A percentile compares a stretch with the other conserved stretches of the same genome.
Conservation (phyloP, 139 green algal species). For the Diplosphaera chodatii region DNA sequence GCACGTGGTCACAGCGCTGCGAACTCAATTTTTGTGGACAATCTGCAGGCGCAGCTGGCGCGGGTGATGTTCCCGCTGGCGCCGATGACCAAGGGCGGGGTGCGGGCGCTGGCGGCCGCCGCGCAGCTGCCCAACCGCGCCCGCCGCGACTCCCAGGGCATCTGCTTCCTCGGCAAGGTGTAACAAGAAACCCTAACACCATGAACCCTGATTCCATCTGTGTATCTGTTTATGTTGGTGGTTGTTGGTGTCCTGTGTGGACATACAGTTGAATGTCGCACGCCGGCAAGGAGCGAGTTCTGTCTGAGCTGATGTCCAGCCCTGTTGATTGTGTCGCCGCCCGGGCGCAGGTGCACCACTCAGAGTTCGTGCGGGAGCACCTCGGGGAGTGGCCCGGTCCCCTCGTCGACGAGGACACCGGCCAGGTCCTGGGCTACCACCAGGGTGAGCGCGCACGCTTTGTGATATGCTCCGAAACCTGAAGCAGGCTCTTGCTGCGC, state of each 20-base stretch:
- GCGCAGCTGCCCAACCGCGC: conserved; percentile 71
- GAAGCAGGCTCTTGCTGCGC: too few relatives aligned
- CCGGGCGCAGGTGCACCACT: neutral
- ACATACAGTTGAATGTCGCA: too few relatives aligned
- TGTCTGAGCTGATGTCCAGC: too few relatives aligned
- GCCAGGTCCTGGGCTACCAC: conserved; percentile 59
- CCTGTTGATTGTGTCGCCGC: too few relatives aligned
- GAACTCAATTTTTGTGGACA: too few relatives aligned
- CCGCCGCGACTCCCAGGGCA: conserved; percentile 94
- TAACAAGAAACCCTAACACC: too few relatives aligned
- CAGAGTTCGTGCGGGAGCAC: conserved; percentile 89
- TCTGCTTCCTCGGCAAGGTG: conserved; percentile 94
- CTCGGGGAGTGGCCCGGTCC: conserved; percentile 81
- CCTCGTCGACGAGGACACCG: conserved; percentile 81
- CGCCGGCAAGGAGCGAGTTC: neutral
- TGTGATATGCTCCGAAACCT: too few relatives aligned
- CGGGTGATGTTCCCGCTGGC: conserved; percentile 89
- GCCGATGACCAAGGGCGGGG: conserved; percentile 73
- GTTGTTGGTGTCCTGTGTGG: too few relatives aligned
- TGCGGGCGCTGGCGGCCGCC: conserved; percentile 54
- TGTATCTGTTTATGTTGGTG: too few relatives aligned
- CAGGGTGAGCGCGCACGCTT: conserved; percentile 2
- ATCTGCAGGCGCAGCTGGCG: conserved; percentile 60
- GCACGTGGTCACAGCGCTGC: too few relatives aligned
- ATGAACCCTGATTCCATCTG: conserved; percentile 1